Base-by-base conservation (phyloP, 139 green algal genomes). In the Pedinophyceae sp. region DNA sequence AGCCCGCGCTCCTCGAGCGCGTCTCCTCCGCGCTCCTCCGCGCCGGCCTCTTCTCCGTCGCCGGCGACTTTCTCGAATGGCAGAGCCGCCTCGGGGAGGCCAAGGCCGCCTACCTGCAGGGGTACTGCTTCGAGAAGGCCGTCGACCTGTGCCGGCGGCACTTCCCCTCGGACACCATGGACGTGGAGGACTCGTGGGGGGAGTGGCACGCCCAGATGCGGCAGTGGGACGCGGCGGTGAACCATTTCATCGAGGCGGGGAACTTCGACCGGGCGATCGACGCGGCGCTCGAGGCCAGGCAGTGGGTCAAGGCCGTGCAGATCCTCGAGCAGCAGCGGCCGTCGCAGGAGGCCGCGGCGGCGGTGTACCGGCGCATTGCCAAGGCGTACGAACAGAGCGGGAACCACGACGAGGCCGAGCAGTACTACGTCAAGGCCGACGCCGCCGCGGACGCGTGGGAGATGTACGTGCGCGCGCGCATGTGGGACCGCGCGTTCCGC, bases 211-310 rank as follows among this genome's bases (percentile, higher is more conserved):
- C 83, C 43, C 61, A 53, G 27, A 62, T 72, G 52, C 78, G 79
- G 63, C 77, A 87, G 57, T 70, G 77, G 62, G 83, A 93, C 48
- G 73, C 73, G 3, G 83, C 81, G 28, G 77, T 88, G 58, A 80
- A 81, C 53, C 83, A 89, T 68, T 89, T 84, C 70, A 86, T 93
- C 29, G 78, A 91, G 66, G 79, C 77, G 2, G 80, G 80, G 16
- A 50, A 62, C 28, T 70, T 65, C 16, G 41, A 76, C 49, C 85
- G 85, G 56, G 83, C 83, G 7, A 80, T 89, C 50, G 77, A 89
- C 47, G 79, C 81, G 13, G 81, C 83, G 15, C 69, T 93, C n/a
- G 68, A 74, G 24, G 73, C 66, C 24, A 54, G 72, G 16, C 76
- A 89, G 56, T 87, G 84, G 54, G 52, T 68, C n/a, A 84, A 86